Percentiles rank a stretch among this genome's conserved stretches.
These are phyloP conservation scores for Coprinopsis sp. DNA, from an alignment of 768 basidiomycete genomes.

Conservation along the genomic window DNA sequence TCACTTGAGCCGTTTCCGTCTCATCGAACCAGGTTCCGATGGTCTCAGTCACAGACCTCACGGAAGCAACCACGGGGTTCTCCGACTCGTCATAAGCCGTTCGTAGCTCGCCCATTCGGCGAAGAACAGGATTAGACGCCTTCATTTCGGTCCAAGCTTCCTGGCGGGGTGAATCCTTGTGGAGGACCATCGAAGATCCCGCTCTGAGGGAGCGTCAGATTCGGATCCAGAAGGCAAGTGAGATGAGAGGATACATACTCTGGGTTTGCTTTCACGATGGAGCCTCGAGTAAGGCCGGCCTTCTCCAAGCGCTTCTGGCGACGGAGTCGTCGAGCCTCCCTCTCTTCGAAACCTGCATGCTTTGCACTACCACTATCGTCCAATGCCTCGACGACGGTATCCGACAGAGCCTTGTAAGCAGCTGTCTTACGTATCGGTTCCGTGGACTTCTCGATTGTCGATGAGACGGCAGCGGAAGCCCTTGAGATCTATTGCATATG, in stretches of 20 bases:
- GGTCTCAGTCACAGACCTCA: slow-evolving; percentile 80
- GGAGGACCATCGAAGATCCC: slow-evolving; percentile 78
- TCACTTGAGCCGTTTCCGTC: slow-evolving; percentile 96
- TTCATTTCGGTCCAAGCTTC: slow-evolving; percentile 80
- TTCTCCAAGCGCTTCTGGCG: slow-evolving; percentile 79
- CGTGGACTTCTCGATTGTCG: slow-evolving; percentile 81
- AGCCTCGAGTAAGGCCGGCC: slow-evolving; percentile 64
- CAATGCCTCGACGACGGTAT: slow-evolving; percentile 86
- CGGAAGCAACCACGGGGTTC: slow-evolving; percentile 74
- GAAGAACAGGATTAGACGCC: slow-evolving; percentile 73
- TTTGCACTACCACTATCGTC: slow-evolving; percentile 92
- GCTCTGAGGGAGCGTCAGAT: slow-evolving; percentile 48
- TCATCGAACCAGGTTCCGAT: slow-evolving; percentile 93
- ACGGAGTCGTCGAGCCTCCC: slow-evolving; percentile 79
- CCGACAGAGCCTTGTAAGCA: slow-evolving; percentile 88
- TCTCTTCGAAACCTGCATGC: slow-evolving; percentile 95
- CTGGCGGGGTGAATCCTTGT: slow-evolving; percentile 74
- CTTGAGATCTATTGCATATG: slow-evolving; percentile 59
- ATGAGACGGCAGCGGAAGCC: slow-evolving; percentile 82
- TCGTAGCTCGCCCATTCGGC: slow-evolving; percentile 50
- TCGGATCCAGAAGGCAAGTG: slow-evolving; percentile 2
- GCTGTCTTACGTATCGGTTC: slow-evolving; percentile 96
- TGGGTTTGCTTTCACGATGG: slow-evolving; percentile 62
- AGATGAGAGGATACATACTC: slow-evolving; percentile 53
- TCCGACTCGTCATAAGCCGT: slow-evolving; percentile 89